Conservation (phyloP, 2,329 filamentous ascomycete species). For the Paracorniculantispora psalliotae region DNA sequence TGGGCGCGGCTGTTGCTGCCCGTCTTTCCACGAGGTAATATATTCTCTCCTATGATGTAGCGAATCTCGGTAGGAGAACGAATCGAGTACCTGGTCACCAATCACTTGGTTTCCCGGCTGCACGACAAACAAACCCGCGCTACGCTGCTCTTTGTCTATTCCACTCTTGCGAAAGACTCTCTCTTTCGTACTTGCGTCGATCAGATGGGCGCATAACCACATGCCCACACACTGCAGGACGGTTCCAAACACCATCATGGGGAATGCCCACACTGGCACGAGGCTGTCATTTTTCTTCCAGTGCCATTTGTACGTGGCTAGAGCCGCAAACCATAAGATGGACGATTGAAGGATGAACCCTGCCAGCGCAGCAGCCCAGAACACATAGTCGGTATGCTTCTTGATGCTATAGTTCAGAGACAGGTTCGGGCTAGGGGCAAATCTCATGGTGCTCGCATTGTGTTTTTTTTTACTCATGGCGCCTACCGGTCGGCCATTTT, state of each 20-base stretch:
- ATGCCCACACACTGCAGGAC: background rate
- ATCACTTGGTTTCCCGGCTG: background rate
- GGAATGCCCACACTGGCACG: background rate
- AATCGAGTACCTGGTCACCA: background rate
- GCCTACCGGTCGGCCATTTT: background rate
- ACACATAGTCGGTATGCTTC: background rate
- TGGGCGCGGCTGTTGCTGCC: background rate
- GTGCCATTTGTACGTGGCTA: background rate
- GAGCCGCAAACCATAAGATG: background rate
- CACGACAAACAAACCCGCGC: background rate
- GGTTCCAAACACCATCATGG: background rate
- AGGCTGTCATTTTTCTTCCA: background rate
- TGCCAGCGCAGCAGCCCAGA: background rate
- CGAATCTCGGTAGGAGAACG: background rate
- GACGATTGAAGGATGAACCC: background rate
- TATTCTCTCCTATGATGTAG: background rate
- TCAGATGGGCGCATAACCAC: background rate
- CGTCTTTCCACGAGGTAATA: background rate
- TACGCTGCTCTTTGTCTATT: too few species aligned
- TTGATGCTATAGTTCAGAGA: background rate
- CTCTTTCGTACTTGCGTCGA: background rate
- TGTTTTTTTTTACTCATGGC: background rate
- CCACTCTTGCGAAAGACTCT: background rate
- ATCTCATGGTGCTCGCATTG: background rate
- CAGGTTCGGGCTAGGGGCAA: background rate